Evolutionary conservation across 129 eudicot genomes (phyloP), one percentile per base, ranked within the genome.

Genomic region (Flaveria brownii): DNA sequence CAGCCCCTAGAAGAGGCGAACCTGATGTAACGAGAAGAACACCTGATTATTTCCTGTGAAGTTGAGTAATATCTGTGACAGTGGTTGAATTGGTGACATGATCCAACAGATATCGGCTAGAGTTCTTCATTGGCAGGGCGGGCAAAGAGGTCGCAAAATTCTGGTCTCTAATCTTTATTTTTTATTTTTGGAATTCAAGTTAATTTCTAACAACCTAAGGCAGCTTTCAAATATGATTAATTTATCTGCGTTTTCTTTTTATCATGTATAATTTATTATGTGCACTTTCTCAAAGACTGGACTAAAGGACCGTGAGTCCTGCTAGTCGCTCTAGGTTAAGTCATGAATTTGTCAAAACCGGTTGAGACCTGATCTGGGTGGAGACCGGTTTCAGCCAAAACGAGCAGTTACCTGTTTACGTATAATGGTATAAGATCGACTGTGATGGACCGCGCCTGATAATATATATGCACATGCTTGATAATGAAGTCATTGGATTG

Each of bases 11-110:
- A 87, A 86, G 95, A 87, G 95, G 97, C 25, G 97, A 91, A 75
- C 97, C 97, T 28, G 97, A 91, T 85, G 95, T 91, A 18, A 91
- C 95, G 13, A 89, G 97, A 74, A 86, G 97, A 78, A 91, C 92
- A 33, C 97, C 97, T 14, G 95, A 88, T 81, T 91, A 91, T 82
- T 91, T 88, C 86, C 80, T 91, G 74, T 91, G 75, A 87, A 56
- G 82, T 67, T 60, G 76, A 33, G 81, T 25, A 65, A 33, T 47
- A 18, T 13, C 70, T 4, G 72, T 22, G 23, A 25, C 28, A 20
- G 43, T 56, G 73, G 26, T 51, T 50, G 81, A 71, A 46, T 80
- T 17, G 52, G 14, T 60, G 47, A 57, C 23, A 28, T 68, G 70
- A 74, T 73, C 62, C 54, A 59, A 57, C 75, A 28, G 56, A 36